Evolutionary conservation across 805 yeast genomes (phyloP).

Genomic region (Candida corydali): DNA sequence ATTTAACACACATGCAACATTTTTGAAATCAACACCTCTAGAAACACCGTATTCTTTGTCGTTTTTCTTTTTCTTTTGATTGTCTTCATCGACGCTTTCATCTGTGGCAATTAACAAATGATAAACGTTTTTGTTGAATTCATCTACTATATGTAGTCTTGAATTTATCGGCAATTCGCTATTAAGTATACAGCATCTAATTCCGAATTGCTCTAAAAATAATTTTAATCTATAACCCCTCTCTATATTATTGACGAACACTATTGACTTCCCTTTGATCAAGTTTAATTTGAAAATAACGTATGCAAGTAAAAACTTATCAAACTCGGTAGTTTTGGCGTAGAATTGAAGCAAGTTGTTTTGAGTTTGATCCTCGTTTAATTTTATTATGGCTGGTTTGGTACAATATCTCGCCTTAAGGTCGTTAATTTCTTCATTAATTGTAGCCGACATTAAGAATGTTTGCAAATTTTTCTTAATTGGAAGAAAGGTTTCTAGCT

Average conservation of each 20-base stretch:
- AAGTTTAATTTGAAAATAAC: slow-evolving; percentile 86
- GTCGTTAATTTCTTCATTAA: slow-evolving; percentile 76
- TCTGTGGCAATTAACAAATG: slow-evolving; percentile 91
- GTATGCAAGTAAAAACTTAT: slow-evolving; percentile 84
- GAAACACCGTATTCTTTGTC: slow-evolving; percentile 90
- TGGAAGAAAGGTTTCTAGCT: slow-evolving; percentile 62
- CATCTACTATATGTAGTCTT: slow-evolving; percentile 91
- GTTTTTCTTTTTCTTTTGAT: slow-evolving; percentile 32
- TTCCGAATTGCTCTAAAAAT: slow-evolving; percentile 92
- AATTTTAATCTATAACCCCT: slow-evolving; percentile 90
- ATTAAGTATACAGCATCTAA: slow-evolving; percentile 81
- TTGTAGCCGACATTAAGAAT: slow-evolving; percentile 93
- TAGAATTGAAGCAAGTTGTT: slow-evolving; percentile 77
- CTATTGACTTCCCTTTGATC: slow-evolving; percentile 84
- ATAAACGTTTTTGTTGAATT: slow-evolving; percentile 87
- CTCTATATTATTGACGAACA: slow-evolving; percentile 91
- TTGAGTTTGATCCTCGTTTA: slow-evolving; percentile 59
- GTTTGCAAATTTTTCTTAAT: slow-evolving; percentile 75
- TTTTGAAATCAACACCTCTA: slow-evolving; percentile 93
- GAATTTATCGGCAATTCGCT: slow-evolving; percentile 92
- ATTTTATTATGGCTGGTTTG: slow-evolving; percentile 73
- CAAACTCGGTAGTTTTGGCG: slow-evolving; percentile 83
- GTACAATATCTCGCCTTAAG: slow-evolving; percentile 78
- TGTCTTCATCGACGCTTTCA: slow-evolving; percentile 46
- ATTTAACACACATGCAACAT: slow-evolving; percentile 94